phyloP scores from a whole-genome alignment of 2,329 filamentous ascomycete genomes.

The Lachnellula arida region DNA sequence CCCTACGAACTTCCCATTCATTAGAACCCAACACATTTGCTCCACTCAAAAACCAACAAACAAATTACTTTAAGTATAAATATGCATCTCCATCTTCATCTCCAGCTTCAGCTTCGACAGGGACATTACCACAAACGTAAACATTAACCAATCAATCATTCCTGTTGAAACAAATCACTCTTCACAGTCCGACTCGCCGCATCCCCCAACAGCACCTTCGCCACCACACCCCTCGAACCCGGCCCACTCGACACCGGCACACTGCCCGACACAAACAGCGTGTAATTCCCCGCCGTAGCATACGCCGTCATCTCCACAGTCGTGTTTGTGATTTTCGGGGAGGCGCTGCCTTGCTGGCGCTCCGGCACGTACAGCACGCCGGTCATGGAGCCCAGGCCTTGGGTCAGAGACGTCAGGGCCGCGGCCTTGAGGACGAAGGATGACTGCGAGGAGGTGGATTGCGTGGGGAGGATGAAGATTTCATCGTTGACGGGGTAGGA shows the following conservation, averaged over 20 bases:
- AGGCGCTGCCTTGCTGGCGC: constrained; percentile 2
- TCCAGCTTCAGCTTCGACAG: not conserved
- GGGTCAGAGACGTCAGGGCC: constrained; percentile 3
- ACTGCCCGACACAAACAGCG: constrained; percentile 2
- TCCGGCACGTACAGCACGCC: constrained; percentile 11
- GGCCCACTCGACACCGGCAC: not conserved
- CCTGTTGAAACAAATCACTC: not conserved
- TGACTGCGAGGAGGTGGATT: constrained; percentile 3
- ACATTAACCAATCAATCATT: not conserved
- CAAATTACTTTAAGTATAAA: not conserved
- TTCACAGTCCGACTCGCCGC: constrained; percentile 12
- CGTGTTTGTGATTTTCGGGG: constrained; percentile 3
- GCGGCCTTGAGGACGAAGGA: constrained; percentile 10
- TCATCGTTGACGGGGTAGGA: constrained; percentile 10
- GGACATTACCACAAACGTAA: not conserved
- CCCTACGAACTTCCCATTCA: too few relatives aligned
- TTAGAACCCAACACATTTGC: too few relatives aligned
- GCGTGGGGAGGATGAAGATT: constrained; percentile 12
- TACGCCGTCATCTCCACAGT: constrained; percentile 3
- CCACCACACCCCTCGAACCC: constrained; percentile 1
- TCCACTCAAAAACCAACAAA: too few relatives aligned
- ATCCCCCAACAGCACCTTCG: constrained; percentile 10
- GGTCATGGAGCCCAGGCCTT: not conserved
- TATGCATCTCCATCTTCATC: too few relatives aligned
- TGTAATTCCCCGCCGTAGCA: constrained; percentile 10